Base-by-base conservation (phyloP, 768 basidiomycete species). In the Boletus coccyginus region DNA sequence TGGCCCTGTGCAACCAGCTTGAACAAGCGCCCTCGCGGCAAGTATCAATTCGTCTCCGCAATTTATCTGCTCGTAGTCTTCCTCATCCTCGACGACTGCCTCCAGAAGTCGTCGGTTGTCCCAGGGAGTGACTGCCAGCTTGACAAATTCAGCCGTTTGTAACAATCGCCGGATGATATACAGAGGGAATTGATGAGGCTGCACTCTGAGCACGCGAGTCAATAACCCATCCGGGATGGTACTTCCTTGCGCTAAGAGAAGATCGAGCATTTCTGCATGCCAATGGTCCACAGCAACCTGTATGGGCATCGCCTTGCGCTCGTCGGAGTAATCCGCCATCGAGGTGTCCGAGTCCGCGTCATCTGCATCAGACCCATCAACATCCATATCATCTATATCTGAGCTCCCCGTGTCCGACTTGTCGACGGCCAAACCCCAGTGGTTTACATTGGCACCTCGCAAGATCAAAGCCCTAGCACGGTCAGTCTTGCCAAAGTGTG, bases 101-200 rank as follows among this genome's bases (percentile, higher is more conserved):
- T 53, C 52, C 11, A 60, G 39, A 9, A 60, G 51, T 16, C 14
- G 48, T 13, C 9, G 44, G n/a, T 29, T 54, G 13, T 59, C 42
- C 57, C 57, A 54, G 17, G 43, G 24, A 8, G 17, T 3, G 7
- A 3, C 3, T 32, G 48, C 38, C 57, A 47, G 54, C 7, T 32
- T 17, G 2, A 17, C 16, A 27, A 61, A 56, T n/a, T 19, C 36
- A 5, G 52, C 0, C 0, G 61, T 62, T 43, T 46, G 42, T 3
- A 62, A 3, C 4, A 61, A n/a, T 2, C 47, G 33, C 0, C 27
- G 13, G 14, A 62, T 49, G 9, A 62, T 42, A 14, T 45, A 54
- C 1, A 55, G 11, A 1, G 61, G 61, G 10, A 55, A 58, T 9
- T 27, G 17, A 29, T 52, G 21, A 7, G 60, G 59, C 5, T 12